Base-by-base conservation (phyloP, 495 filamentous ascomycete species). In the Cercophora samala region DNA sequence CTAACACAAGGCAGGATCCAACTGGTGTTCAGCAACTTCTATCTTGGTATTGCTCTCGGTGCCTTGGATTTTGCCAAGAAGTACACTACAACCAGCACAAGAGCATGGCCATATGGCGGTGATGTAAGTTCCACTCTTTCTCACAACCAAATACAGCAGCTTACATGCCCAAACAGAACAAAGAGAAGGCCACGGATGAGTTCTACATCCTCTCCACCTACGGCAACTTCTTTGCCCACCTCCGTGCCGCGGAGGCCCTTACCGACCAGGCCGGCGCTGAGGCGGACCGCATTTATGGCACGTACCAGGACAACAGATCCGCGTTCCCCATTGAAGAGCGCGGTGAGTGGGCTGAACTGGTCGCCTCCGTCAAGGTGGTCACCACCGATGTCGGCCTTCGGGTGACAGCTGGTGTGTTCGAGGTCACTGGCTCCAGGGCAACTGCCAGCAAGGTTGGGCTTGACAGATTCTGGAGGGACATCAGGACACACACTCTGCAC, bases 11-110 rank as follows among this genome's bases (percentile, higher is more conserved):
- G n/a, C 23, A 68, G 66, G 15, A 86, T 88, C 68, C 86, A 88
- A 68, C 81, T 88, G 0, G 83, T 87, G 64, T 89, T 88, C 75
- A 78, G 77, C 66, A 87, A 87, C 70, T 87, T 89, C 73, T 87
- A 89, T 72, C 77, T 88, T 18, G 86, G 86, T 46, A 87, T 88
- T 62, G 83, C 85, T 2, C 76, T 79, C 11, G 86, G 86, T 0
- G 80, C 83, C 1, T 74, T 87, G 3, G 73, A 80, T 18, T 79
- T 78, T 63, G 83, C 84, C 19, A 66, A 76, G 4, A 76, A 79
- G 60, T 88, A 88, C 70, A 88, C 87, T 2, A 68, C 64, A 5
- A 77, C 70, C 3, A 68, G 72, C 32, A 88, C 87, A 1, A 83
- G 87, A 3, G 69, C 86, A 1, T 89, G 86, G 86, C 86, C 87